Evolutionary conservation across 2,329 filamentous ascomycete genomes (phyloP).

Genomic region (Hypoxylon sp.): DNA sequence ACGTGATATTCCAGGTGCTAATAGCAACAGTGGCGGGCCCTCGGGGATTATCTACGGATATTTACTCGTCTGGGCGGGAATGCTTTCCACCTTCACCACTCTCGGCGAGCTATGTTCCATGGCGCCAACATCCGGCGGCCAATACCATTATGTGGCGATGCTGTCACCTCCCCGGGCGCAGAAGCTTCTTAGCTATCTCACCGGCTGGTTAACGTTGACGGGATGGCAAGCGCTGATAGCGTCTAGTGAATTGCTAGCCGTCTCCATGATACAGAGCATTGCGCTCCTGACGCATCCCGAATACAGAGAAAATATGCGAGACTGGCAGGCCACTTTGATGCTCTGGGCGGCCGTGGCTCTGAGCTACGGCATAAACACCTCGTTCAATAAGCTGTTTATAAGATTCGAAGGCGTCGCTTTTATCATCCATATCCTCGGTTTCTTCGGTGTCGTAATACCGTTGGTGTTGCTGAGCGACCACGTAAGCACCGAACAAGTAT

Average conservation of each 20-base stretch:
- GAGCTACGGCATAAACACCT: slow-evolving; percentile 59
- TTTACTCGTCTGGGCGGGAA: slow-evolving; percentile 66
- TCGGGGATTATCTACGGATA: slow-evolving; percentile 66
- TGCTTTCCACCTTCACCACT: slow-evolving; percentile 61
- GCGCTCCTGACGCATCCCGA: slow-evolving; percentile 43
- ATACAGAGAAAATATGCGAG: slow-evolving; percentile 40
- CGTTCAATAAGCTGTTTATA: slow-evolving; percentile 50
- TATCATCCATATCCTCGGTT: slow-evolving; percentile 62
- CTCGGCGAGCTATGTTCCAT: slow-evolving; percentile 64
- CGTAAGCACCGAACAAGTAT: slow-evolving; percentile 50
- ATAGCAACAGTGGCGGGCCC: slow-evolving; percentile 51
- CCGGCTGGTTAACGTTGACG: slow-evolving; percentile 44
- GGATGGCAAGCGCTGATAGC: slow-evolving; percentile 46
- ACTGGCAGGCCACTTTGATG: slow-evolving; percentile 45
- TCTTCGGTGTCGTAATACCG: slow-evolving; percentile 60
- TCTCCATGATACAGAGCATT: slow-evolving; percentile 45
- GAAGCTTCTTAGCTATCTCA: slow-evolving; percentile 46
- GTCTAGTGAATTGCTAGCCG: slow-evolving; percentile 38
- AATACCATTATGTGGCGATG: slow-evolving; percentile 51
- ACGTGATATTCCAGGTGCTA: neutral
- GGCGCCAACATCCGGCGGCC: slow-evolving; percentile 49
- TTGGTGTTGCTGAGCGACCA: slow-evolving; percentile 54
- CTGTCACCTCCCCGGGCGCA: slow-evolving; percentile 42
- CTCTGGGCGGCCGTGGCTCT: slow-evolving; percentile 59
- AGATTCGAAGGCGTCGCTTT: slow-evolving; percentile 60